These are phyloP conservation scores for Tetragonia tetragonoides DNA, from an alignment of 148 eudicot genomes.

Conservation along the genomic window DNA sequence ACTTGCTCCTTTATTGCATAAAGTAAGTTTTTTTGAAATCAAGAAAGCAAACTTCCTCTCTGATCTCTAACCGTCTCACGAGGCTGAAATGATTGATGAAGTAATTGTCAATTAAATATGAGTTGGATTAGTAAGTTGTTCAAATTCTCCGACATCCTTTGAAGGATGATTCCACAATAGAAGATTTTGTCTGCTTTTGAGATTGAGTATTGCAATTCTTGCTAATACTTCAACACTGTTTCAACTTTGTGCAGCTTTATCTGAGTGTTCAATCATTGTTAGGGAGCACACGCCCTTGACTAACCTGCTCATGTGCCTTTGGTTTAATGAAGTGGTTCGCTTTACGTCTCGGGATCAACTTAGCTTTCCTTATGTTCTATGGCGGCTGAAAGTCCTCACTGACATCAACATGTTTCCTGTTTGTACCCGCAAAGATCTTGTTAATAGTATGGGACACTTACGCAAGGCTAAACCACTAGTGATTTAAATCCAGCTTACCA, in stretches of 20 bases:
- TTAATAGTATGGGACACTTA: conserved; percentile 95
- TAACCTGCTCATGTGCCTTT: conserved; percentile 84
- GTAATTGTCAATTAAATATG: background rate
- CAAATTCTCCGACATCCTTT: background rate
- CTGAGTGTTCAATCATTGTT: conserved; percentile 85
- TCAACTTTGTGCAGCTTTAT: conserved; percentile 60
- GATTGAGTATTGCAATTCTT: background rate
- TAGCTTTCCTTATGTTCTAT: conserved; percentile 85
- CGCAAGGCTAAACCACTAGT: conserved; percentile 87
- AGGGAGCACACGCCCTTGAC: conserved; percentile 81
- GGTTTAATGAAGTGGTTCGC: conserved; percentile 98
- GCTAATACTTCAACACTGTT: background rate
- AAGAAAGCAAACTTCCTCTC: background rate
- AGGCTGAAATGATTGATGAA: too few species aligned
- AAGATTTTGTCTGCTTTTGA: background rate
- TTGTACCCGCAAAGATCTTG: conserved; percentile 93
- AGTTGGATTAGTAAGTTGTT: background rate
- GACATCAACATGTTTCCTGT: conserved; percentile 88
- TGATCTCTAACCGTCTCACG: background rate
- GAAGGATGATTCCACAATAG: background rate
- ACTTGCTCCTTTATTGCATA: background rate
- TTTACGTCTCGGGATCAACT: conserved; percentile 96
- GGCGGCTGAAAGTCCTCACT: conserved; percentile 70
- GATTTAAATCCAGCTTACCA: conserved; percentile 9
- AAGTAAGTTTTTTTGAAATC: background rate